These are phyloP conservation scores for Phytophthora pinifolia DNA, from an alignment of 352 stramenopile species.

Conservation along the genomic window DNA sequence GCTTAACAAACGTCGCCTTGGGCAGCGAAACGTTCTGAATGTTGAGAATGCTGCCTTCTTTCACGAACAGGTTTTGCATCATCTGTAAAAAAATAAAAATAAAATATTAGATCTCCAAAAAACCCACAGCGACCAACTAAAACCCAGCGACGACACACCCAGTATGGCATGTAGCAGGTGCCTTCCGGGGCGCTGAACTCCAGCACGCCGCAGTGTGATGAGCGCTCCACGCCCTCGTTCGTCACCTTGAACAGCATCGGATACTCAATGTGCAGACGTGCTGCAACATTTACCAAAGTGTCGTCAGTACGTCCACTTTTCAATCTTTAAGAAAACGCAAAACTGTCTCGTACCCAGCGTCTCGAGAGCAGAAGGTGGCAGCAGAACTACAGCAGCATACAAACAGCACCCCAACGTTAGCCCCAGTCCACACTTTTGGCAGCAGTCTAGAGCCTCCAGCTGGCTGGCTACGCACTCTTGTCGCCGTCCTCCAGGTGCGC, in stretches of 20 bases:
- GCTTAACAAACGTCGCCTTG: conserved; percentile 98
- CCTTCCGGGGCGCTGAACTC: conserved; percentile 99
- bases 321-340: neutral
- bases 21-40: conserved; percentile 96
- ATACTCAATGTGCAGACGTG: conserved; percentile 96
- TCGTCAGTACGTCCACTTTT: neutral
- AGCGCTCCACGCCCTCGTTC: conserved; percentile 84
- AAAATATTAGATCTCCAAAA: neutral
- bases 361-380: conserved; percentile 98
- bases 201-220: conserved; percentile 97
- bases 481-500: conserved; percentile 87
- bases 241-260: conserved; percentile 99
- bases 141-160: conserved; percentile 57
- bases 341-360: conserved; percentile 76
- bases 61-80: conserved; percentile 99
- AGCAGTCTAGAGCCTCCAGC: neutral
- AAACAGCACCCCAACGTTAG: conserved; percentile 9
- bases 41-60: conserved; percentile 92
- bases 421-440: neutral
- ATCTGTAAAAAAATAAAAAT: conserved; percentile 70
- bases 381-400: conserved; percentile 67
- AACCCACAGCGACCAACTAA: neutral
- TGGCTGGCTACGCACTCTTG: conserved; percentile 70
- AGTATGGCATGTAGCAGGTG: conserved; percentile 99
- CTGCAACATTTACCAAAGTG: conserved; percentile 33